phyloP scores from a whole-genome alignment of 192 early-diverging fungal genomes.

The Hyaloraphidium curvatum region DNA sequence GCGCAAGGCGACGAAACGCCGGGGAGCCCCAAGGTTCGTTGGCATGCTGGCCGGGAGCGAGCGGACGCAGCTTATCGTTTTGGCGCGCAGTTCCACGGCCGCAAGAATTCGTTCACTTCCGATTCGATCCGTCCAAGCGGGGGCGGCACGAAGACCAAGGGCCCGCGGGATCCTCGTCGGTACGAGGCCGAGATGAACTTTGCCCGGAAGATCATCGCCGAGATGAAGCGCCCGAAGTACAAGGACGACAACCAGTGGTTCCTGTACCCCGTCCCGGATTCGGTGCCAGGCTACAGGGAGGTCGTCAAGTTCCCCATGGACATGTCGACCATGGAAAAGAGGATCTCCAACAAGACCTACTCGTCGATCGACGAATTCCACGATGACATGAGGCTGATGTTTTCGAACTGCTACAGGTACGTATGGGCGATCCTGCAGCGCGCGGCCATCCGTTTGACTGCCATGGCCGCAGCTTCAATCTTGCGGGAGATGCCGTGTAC shows the following conservation, averaged over 20 bases:
- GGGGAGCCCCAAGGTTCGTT: too few relatives aligned
- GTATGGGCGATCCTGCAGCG: conserved; percentile 52
- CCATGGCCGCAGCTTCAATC: conserved; percentile 2
- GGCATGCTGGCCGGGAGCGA: too few relatives aligned
- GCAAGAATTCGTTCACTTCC: conserved; percentile 20
- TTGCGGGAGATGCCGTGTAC: conserved; percentile 29
- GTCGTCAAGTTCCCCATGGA: conserved; percentile 85
- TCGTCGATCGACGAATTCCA: conserved; percentile 41
- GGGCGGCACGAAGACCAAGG: not conserved
- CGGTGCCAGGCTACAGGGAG: conserved; percentile 68
- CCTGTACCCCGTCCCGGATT: conserved; percentile 65
- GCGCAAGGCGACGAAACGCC: too few relatives aligned
- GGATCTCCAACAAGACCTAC: conserved; percentile 48
- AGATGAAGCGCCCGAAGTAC: not conserved
- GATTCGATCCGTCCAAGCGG: not conserved
- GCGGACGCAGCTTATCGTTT: too few relatives aligned
- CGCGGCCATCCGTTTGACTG: conserved; percentile 13
- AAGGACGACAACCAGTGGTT: conserved; percentile 27
- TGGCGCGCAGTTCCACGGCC: conserved; percentile 8
- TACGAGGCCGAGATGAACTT: too few relatives aligned
- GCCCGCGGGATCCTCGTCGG: too few relatives aligned
- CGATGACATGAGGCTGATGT: conserved; percentile 57
- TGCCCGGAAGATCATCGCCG: not conserved
- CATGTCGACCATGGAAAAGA: conserved; percentile 50
- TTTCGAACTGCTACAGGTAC: conserved; percentile 70